Percentiles rank a stretch among this genome's conserved stretches.
Evolutionary conservation across 164 flowering plant genomes (phyloP).

Genomic region (Kingdonia uniflora): DNA sequence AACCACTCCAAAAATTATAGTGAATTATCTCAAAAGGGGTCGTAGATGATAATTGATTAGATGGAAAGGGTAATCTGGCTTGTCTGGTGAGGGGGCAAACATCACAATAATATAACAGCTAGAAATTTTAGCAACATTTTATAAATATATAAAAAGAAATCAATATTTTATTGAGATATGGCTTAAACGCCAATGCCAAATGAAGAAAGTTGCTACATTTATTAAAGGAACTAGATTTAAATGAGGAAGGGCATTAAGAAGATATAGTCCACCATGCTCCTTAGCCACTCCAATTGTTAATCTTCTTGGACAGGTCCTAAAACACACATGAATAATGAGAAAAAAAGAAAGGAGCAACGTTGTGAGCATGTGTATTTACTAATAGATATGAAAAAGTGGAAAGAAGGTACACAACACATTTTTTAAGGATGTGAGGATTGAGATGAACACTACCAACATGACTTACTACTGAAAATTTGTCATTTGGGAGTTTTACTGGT

Average conservation of each 20-base stretch:
- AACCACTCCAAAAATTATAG: not conserved
- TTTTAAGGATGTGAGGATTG: not conserved
- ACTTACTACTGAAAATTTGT: not conserved
- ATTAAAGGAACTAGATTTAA: not conserved
- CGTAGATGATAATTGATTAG: not conserved
- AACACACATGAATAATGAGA: not conserved
- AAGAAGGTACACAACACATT: not conserved
- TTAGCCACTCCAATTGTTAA: too few species aligned
- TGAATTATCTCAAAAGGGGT: not conserved
- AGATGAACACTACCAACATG: not conserved
- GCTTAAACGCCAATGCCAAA: not conserved
- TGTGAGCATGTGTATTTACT: not conserved
- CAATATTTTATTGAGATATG: too few species aligned
- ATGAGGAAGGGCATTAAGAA: not conserved
- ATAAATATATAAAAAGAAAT: too few species aligned
- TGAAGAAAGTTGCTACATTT: not conserved
- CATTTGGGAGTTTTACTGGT: not conserved
- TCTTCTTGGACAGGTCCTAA: not conserved
- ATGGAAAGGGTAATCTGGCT: not conserved
- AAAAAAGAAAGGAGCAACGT: not conserved
- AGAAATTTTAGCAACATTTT: not conserved
- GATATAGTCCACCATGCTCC: not conserved
- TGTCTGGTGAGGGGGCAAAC: not conserved
- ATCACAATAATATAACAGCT: not conserved
- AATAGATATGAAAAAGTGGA: not conserved